These are phyloP conservation scores for Hericium rajendrae DNA, from an alignment of 768 basidiomycete genomes.

Conservation along the genomic window DNA sequence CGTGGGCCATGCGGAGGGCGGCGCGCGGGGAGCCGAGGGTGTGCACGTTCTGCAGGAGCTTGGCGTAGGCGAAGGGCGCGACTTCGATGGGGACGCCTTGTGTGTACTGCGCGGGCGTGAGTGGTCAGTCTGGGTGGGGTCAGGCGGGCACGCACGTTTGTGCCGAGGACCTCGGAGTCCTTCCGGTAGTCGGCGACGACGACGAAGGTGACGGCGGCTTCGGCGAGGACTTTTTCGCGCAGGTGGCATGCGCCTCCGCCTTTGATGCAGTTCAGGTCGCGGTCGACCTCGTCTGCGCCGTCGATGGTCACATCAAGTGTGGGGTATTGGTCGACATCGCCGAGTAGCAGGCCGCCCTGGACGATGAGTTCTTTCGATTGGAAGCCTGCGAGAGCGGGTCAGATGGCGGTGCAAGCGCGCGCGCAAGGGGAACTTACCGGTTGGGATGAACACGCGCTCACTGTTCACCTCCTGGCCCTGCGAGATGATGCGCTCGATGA, in stretches of 20 bases:
- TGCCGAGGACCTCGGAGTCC: constrained; percentile 74
- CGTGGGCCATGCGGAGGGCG: constrained; percentile 77
- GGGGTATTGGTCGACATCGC: constrained; percentile 85
- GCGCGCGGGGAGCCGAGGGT: constrained; percentile 59
- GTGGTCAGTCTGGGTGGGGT: constrained; percentile 5
- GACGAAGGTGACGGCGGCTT: constrained; percentile 86
- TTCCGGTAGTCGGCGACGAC: constrained; percentile 95
- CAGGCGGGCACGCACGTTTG: constrained; percentile 47
- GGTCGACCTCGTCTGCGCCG: constrained; percentile 93
- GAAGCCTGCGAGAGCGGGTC: constrained; percentile 45
- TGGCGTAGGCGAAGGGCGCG: constrained; percentile 90
- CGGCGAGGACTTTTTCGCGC: constrained; percentile 94
- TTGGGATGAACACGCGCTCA: constrained; percentile 82
- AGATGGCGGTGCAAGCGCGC: too few relatives aligned
- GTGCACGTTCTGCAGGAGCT: constrained; percentile 67
- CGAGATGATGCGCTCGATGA: constrained; percentile 86
- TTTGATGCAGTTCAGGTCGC: constrained; percentile 85
- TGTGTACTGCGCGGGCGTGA: constrained; percentile 42
- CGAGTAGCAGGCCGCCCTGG: constrained; percentile 61
- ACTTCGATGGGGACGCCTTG: constrained; percentile 95
- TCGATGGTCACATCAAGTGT: constrained; percentile 94
- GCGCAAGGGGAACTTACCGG: constrained; percentile 36
- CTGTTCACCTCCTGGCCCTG: constrained; percentile 73
- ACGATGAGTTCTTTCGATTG: constrained; percentile 96
- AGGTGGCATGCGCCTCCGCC: constrained; percentile 96